These are phyloP conservation scores for Drechslera avenae DNA, from an alignment of 2,329 filamentous ascomycete species.

Conservation along the genomic window DNA sequence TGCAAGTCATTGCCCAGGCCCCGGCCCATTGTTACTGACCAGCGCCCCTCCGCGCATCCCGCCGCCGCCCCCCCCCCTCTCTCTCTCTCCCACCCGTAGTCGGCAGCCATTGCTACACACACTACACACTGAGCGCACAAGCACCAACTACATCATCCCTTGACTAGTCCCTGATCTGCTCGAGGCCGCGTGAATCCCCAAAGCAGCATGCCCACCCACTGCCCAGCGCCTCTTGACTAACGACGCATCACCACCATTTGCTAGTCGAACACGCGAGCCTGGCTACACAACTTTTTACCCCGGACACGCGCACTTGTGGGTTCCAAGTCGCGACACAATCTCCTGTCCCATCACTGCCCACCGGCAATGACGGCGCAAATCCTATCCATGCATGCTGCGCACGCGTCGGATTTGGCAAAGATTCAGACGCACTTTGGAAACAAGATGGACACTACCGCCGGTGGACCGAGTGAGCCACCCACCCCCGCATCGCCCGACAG, in stretches of 20 bases:
- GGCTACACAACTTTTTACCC: slow-evolving; percentile 24
- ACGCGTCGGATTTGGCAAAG: slow-evolving; percentile 45
- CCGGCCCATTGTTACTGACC: slow-evolving; percentile 5
- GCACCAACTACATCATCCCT: not conserved
- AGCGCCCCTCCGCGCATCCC: slow-evolving; percentile 10
- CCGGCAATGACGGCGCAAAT: slow-evolving; percentile 48
- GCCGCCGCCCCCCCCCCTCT: too few relatives aligned
- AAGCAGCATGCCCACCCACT: slow-evolving; percentile 28
- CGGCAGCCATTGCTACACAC: not conserved
- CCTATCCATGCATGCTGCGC: slow-evolving; percentile 46
- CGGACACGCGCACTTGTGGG: slow-evolving; percentile 22
- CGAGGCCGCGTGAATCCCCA: slow-evolving; percentile 14
- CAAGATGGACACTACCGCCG: slow-evolving; percentile 41
- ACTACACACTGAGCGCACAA: not conserved
- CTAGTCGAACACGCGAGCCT: slow-evolving; percentile 23
- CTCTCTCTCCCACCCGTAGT: too few relatives aligned
- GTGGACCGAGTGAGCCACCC: slow-evolving; percentile 35
- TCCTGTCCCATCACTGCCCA: slow-evolving; percentile 10
- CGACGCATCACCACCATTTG: slow-evolving; percentile 8
- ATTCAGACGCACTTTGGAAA: slow-evolving; percentile 41
- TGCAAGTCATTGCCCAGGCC: slow-evolving; percentile 25
- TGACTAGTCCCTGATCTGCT: slow-evolving; percentile 17
- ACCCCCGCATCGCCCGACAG: slow-evolving; percentile 43
- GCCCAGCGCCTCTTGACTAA: slow-evolving; percentile 27
- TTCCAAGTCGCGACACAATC: slow-evolving; percentile 13